Evolutionary conservation across 1,284 basidiomycete genomes (phyloP).

Genomic region (Melampsora americana): DNA sequence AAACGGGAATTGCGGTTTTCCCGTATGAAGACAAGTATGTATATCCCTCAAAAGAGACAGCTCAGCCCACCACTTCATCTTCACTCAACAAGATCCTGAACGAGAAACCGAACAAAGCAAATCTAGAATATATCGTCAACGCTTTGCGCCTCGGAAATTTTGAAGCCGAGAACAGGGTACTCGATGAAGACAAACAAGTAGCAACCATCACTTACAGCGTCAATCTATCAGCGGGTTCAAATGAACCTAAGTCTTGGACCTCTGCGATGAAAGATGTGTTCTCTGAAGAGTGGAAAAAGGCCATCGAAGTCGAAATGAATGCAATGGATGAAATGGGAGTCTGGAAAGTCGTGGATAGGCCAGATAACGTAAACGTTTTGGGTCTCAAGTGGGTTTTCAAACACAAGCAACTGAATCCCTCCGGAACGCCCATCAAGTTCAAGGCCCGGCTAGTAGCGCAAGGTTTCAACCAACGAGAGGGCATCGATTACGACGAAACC

Average conservation of each 20-base stretch:
- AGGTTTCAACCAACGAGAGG: background rate
- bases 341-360: background rate
- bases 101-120: no score
- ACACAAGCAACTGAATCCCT: background rate
- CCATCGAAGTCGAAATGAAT: background rate
- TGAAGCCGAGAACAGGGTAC: no score
- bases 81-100: no score
- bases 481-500: background rate
- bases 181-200: no score
- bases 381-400: background rate
- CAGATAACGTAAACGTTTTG: background rate
- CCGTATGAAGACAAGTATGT: background rate
- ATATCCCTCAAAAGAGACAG: background rate
- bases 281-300: background rate
- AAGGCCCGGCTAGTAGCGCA: background rate
- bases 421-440: background rate
- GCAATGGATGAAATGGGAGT: background rate
- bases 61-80: no score
- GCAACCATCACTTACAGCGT: no score
- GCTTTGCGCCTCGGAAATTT: no score
- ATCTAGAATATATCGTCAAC: no score
- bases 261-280: no score
- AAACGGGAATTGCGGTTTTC: background rate
- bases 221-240: no score
- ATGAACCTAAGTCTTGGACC: no score